Conservation (phyloP, 1,284 basidiomycete species). For the Heimioporus punctisporus region DNA sequence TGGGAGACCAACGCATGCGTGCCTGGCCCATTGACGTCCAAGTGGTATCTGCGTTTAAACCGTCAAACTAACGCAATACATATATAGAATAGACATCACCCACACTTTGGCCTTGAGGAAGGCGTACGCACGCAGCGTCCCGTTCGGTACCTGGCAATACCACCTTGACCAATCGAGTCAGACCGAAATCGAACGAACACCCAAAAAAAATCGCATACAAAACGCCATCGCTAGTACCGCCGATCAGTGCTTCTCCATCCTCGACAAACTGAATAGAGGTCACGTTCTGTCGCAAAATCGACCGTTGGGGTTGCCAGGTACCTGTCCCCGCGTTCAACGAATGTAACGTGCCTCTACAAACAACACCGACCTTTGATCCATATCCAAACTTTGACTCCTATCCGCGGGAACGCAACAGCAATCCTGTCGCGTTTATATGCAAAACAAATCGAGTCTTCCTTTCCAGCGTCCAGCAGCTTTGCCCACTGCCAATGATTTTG, state of each 20-base stretch:
- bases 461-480: conserved; percentile 50
- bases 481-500: conserved; percentile 59
- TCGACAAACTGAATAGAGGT: conserved; percentile 62
- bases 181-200: background rate
- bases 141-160: conserved; percentile 65
- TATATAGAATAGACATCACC: conserved; percentile 24
- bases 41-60: conserved; percentile 43
- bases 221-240: conserved; percentile 68
- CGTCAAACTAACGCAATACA: no score
- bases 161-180: conserved; percentile 42
- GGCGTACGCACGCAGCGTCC: conserved; percentile 55
- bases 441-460: conserved; percentile 50
- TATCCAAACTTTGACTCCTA: conserved; percentile 67
- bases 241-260: conserved; percentile 61
- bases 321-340: conserved; percentile 34
- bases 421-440: conserved; percentile 57
- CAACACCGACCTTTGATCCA: conserved; percentile 50
- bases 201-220: conserved; percentile 38
- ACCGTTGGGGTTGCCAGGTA: conserved; percentile 59
- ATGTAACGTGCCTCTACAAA: background rate
- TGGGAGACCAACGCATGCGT: conserved; percentile 55
- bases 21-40: conserved; percentile 50
- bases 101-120: conserved; percentile 61
- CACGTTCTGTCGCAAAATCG: conserved; percentile 61
- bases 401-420: conserved; percentile 58